Evolutionary conservation across 129 eudicot genomes (phyloP).

Genomic region (Centrapalus pauciflorus): DNA sequence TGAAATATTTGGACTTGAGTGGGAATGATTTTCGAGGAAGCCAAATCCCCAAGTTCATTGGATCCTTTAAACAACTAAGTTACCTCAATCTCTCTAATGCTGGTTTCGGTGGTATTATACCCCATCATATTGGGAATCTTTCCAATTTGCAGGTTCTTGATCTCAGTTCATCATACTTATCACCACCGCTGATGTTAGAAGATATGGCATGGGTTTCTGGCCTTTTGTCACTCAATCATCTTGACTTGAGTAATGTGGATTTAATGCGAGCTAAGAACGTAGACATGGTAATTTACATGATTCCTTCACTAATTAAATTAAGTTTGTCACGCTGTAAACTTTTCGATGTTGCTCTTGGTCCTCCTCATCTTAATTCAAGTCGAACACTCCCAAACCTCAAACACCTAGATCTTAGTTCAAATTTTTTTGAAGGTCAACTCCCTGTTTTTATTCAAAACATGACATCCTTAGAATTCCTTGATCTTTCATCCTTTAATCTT

Average conservation of each 20-base stretch:
- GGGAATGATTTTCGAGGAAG: too few species aligned
- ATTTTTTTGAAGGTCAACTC: not conserved
- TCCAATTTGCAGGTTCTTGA: slow-evolving; percentile 14
- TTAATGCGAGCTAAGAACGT: not conserved
- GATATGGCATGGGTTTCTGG: not conserved
- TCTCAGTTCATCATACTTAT: not conserved
- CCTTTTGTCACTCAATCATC: not conserved
- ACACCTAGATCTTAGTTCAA: not conserved
- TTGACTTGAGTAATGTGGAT: not conserved
- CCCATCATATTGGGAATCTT: too few species aligned
- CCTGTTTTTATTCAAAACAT: not conserved
- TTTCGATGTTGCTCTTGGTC: not conserved
- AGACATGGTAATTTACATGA: not conserved
- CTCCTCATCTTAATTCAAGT: not conserved
- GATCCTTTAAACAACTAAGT: too few species aligned
- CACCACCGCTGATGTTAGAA: not conserved
- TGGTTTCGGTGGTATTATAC: not conserved
- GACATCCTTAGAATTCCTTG: not conserved
- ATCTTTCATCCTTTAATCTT: too few species aligned
- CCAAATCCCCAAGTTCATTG: too few species aligned
- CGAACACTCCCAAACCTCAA: not conserved
- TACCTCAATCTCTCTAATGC: too few species aligned
- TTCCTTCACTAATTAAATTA: not conserved
- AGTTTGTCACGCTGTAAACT: not conserved
- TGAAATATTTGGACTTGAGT: too few species aligned